phyloP scores from a whole-genome alignment of 106 monocot genomes.

The Hemerocallis citrina region DNA sequence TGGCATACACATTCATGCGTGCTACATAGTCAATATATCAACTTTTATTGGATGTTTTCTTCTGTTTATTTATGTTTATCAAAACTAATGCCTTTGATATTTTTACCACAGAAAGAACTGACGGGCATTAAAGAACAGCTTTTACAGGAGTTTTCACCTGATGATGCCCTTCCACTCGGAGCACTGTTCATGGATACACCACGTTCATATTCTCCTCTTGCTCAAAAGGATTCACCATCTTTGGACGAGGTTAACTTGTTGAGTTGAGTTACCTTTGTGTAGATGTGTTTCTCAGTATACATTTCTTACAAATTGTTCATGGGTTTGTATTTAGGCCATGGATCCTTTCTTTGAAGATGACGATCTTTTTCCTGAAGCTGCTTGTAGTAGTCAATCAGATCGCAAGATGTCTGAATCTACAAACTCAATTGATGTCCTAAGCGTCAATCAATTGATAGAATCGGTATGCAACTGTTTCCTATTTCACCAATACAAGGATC shows the following conservation, averaged over 20 bases:
- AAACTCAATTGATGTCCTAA: constrained; percentile 52
- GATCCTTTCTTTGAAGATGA: constrained; percentile 50
- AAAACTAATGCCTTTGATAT: background rate
- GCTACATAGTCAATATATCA: background rate
- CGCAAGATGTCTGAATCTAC: constrained; percentile 44
- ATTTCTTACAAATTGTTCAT: background rate
- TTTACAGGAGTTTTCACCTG: constrained; percentile 63
- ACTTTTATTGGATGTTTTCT: too few species aligned
- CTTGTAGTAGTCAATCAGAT: constrained; percentile 43
- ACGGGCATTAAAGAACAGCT: constrained; percentile 52
- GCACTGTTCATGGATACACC: constrained; percentile 68
- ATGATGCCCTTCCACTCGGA: constrained; percentile 59
- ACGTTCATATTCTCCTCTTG: constrained; percentile 31
- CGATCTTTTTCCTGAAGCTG: constrained; percentile 36
- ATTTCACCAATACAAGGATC: too few species aligned
- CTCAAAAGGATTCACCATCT: constrained; percentile 29
- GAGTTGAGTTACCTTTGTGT: background rate
- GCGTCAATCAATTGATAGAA: constrained; percentile 80
- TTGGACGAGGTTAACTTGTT: constrained; percentile 50
- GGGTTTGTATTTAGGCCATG: constrained; percentile 34
- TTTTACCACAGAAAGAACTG: constrained; percentile 48
- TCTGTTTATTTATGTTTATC: background rate
- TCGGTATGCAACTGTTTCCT: constrained; percentile 83
- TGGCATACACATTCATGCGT: background rate
- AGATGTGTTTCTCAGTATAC: background rate